A percentile compares a stretch with the other conserved stretches of the same genome.
These are phyloP conservation scores for Curvularia spicifera DNA, from an alignment of 2,329 filamentous ascomycete species.

Conservation along the genomic window DNA sequence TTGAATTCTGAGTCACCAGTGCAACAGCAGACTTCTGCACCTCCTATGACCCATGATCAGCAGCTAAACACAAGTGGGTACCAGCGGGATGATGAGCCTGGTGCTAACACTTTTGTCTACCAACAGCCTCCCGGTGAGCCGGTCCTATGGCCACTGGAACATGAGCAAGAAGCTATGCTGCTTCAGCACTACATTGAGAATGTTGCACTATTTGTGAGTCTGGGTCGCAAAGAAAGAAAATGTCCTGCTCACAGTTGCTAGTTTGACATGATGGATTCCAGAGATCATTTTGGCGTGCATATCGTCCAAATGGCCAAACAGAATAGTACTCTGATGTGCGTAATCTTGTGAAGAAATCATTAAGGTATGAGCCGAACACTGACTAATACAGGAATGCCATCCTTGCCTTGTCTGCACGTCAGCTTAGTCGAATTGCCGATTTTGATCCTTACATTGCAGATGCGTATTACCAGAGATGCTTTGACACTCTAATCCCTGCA, in stretches of 20 bases:
- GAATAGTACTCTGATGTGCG: constrained; percentile 48
- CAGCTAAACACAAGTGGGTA: constrained; percentile 13
- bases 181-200: constrained; percentile 48
- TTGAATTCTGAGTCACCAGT: constrained; percentile 44
- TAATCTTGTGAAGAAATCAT: background rate
- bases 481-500: constrained; percentile 51
- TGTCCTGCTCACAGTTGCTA: constrained; percentile 13
- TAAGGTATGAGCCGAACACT: background rate
- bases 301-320: constrained; percentile 47
- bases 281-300: constrained; percentile 44
- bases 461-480: constrained; percentile 52
- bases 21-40: constrained; percentile 20
- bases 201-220: constrained; percentile 45
- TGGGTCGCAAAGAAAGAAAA: too few species aligned
- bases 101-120: constrained; percentile 34
- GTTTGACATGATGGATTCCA: constrained; percentile 48
- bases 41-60: constrained; percentile 27
- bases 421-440: constrained; percentile 49
- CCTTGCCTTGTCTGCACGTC: constrained; percentile 52
- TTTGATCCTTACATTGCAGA: constrained; percentile 53
- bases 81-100: constrained; percentile 17
- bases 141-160: constrained; percentile 45
- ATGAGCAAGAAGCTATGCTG: constrained; percentile 48
- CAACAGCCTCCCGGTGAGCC: constrained; percentile 40
- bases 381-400: constrained; percentile 43